A percentile compares a stretch with the other conserved stretches of the same genome.
phyloP scores from a whole-genome alignment of 345 rosid genomes.

The Syzygium jambos region DNA sequence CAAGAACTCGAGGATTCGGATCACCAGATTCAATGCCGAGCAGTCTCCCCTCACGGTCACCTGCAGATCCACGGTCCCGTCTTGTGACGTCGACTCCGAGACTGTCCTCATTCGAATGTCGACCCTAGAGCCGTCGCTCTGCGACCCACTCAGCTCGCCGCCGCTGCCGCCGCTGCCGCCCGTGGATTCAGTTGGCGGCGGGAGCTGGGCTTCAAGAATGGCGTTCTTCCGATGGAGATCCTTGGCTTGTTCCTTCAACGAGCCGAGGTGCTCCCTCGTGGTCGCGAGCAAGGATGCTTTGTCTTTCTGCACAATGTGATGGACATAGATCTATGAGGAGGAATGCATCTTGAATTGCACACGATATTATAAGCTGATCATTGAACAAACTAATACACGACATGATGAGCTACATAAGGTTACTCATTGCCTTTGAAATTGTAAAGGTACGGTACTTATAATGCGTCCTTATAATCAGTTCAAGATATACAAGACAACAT shows the following conservation, averaged over 20 bases:
- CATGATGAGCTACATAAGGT: background rate
- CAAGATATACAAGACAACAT: background rate
- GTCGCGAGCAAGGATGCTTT: constrained; percentile 54
- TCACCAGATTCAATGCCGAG: constrained; percentile 19
- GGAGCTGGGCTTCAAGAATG: constrained; percentile 33
- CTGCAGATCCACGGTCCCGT: constrained; percentile 30
- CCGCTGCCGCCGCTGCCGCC: too few relatives aligned
- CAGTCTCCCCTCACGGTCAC: constrained; percentile 38
- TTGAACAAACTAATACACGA: background rate
- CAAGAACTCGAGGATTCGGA: constrained; percentile 57
- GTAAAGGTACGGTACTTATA: background rate
- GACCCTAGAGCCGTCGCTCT: constrained; percentile 12
- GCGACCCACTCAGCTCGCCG: background rate
- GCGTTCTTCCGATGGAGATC: constrained; percentile 37
- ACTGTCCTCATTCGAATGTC: constrained; percentile 17
- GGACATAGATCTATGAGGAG: too few relatives aligned
- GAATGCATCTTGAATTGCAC: background rate
- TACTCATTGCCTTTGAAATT: background rate
- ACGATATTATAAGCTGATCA: background rate
- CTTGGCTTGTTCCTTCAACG: constrained; percentile 39
- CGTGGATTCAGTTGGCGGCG: background rate
- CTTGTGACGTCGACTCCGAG: constrained; percentile 35
- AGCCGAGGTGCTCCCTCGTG: constrained; percentile 45
- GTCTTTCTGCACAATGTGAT: constrained; percentile 36
- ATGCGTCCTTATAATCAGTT: background rate